Conservation (phyloP, 2,329 filamentous ascomycete species). For the Cladosporium sp. region DNA sequence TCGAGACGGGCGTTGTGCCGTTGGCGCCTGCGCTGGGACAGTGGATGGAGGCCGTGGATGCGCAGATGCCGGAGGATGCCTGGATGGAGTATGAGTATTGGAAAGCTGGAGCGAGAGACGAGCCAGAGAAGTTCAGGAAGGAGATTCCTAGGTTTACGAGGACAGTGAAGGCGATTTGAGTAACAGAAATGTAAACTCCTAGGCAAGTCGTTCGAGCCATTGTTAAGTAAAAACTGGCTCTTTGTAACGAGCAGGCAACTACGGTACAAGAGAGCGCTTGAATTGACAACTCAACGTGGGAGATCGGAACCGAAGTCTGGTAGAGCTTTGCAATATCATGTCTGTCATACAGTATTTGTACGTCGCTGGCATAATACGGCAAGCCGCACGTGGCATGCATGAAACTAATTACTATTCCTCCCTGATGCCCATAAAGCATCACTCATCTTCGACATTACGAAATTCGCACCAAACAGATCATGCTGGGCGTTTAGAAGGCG, state of each 20-base stretch:
- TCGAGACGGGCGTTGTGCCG: constrained; percentile 62
- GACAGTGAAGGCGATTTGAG: constrained; percentile 27
- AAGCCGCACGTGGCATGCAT: neutral
- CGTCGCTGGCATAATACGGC: neutral
- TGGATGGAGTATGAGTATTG: constrained; percentile 69
- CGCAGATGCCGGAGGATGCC: constrained; percentile 64
- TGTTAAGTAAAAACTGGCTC: neutral
- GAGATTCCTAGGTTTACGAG: constrained; percentile 35
- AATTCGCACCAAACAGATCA: neutral
- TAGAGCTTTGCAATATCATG: neutral
- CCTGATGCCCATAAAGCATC: neutral
- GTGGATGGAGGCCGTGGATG: constrained; percentile 62
- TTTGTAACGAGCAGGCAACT: neutral
- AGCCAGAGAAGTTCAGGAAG: constrained; percentile 38
- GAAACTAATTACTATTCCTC: constrained; percentile 12
- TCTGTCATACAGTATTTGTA: constrained; percentile 4
- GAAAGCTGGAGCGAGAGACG: constrained; percentile 52
- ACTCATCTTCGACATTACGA: constrained; percentile 1
- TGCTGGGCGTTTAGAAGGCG: constrained; percentile 30
- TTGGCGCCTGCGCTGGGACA: constrained; percentile 59
- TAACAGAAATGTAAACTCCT: neutral
- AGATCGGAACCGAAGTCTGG: neutral
- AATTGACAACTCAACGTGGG: neutral
- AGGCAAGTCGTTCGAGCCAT: neutral
- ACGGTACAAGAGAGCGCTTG: neutral